Evolutionary conservation across 2,329 filamentous ascomycete genomes (phyloP), one percentile per base, ranked within the genome.

Genomic region (Ophiosphaerella korrae): DNA sequence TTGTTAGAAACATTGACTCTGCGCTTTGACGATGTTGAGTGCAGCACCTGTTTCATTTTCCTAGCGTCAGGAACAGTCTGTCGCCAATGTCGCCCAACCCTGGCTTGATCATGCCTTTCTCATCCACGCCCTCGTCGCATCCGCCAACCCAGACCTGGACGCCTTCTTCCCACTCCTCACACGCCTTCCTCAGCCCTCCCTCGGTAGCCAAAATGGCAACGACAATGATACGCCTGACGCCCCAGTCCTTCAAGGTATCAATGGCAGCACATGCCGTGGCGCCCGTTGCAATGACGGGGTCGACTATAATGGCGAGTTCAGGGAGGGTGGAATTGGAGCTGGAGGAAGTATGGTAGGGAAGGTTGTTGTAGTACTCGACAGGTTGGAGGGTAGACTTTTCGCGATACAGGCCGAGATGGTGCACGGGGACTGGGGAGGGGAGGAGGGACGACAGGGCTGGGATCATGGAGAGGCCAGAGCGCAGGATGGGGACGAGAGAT

Each of bases 331-430:
- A 55, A 41, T 75, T 79, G 38, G 76, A 66, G 31, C 75, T 70
- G 55, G 77, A 77, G 48, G 63, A 79, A 34, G 80, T 71, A 76
- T 90, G 88, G 75, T 90, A 88, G 32, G 92, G 92, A 16, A 97
- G 86, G 75, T 96, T 96, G 81, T 97, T 97, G 83, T 97, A 97
- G 83, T 97, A 96, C 77, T 96, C 92, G 51, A 97, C 92, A 3
- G 92, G 91, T 66, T 91, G 86, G 49, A 97, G 86, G 38, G 90
- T 93, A 49, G 85, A 85, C 53, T 89, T 90, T 73, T 97, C 92
- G 69, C 92, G 90, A 81, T 93, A 97, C 68, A 97, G 88, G 60
- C 94, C 93, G 7, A 97, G 88, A 73, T 97, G 93, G 78, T 97
- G 92, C 58, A 97, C 84, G 6, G 92, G 88, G 29, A 93, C 89